Conservation (phyloP, 768 basidiomycete genomes). For the Mrakia blollopis region DNA sequence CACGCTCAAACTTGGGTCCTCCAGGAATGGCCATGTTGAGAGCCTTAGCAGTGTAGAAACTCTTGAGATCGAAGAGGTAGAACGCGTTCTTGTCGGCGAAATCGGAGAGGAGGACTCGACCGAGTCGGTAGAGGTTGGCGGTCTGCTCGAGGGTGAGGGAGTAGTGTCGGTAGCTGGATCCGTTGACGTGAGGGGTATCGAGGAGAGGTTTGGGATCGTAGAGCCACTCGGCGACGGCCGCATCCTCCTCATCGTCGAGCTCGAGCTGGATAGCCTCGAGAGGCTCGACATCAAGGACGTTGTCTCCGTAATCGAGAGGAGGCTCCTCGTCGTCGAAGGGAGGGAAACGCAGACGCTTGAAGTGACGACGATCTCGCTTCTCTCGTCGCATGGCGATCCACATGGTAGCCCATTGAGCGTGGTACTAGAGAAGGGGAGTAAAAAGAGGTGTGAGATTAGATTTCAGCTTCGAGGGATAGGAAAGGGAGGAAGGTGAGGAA, state of each 20-base stretch:
- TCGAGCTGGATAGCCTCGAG: conserved; percentile 97
- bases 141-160: conserved; percentile 86
- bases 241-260: conserved; percentile 84
- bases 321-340: conserved; percentile 99
- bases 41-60: conserved; percentile 97
- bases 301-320: conserved; percentile 97
- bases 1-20: conserved; percentile 91
- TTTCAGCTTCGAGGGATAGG: neutral
- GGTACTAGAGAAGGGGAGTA: conserved; percentile 53
- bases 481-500: neutral
- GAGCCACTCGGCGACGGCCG: conserved; percentile 92
- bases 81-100: conserved; percentile 82
- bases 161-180: conserved; percentile 89
- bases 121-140: conserved; percentile 94
- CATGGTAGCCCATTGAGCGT: conserved; percentile 99
- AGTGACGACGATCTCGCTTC: conserved; percentile 96
- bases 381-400: conserved; percentile 99
- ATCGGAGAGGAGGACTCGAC: conserved; percentile 87
- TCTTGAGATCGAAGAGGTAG: conserved; percentile 94
- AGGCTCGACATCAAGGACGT: conserved; percentile 95
- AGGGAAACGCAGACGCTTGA: conserved; percentile 99
- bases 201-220: conserved; percentile 93
- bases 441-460: neutral
- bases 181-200: conserved; percentile 82
- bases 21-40: conserved; percentile 96